Percentiles rank a stretch among this genome's conserved stretches.
Conservation (phyloP, 371 early-diverging fungal species). For the Coemansia sp. region DNA sequence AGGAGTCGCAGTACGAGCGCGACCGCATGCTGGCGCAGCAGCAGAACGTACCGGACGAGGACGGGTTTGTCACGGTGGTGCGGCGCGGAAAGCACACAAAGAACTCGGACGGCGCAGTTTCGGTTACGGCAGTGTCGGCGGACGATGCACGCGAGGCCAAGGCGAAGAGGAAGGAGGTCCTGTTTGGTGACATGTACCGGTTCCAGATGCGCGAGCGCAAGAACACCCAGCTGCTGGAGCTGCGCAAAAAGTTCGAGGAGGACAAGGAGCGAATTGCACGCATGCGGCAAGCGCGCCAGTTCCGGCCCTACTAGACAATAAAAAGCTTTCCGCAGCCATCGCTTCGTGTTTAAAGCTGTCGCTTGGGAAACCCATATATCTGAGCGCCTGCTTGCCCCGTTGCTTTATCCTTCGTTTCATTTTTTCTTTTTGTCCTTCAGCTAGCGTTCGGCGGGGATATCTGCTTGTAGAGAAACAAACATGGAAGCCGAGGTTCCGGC, state of each 20-base stretch:
- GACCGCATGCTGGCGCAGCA: constrained; percentile 62
- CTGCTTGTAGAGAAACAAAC: too few species aligned
- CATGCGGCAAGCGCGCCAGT: constrained; percentile 76
- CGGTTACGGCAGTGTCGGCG: constrained; percentile 58
- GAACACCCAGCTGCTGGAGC: constrained; percentile 80
- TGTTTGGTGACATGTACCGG: constrained; percentile 85
- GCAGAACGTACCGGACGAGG: constrained; percentile 86
- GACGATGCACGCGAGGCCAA: constrained; percentile 38
- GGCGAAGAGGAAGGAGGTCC: constrained; percentile 64
- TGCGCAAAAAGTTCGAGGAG: constrained; percentile 88
- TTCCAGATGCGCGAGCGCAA: constrained; percentile 93
- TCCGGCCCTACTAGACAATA: constrained; percentile 79
- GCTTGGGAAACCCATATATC: neutral
- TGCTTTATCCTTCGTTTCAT: neutral
- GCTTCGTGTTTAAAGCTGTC: neutral
- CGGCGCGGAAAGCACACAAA: constrained; percentile 66
- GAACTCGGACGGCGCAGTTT: constrained; percentile 38
- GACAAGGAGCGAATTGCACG: constrained; percentile 82
- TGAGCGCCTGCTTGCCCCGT: neutral
- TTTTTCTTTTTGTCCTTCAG: neutral
- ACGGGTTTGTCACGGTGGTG: constrained; percentile 88
- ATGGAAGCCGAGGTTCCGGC: constrained; percentile 50
- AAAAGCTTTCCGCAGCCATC: constrained; percentile 32
- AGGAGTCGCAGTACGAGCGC: constrained; percentile 73
- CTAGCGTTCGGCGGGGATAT: neutral